Percentiles rank a stretch among this genome's conserved stretches.
Evolutionary conservation across 371 early-diverging fungal genomes (phyloP).

Genomic region (Neoconidiobolus thromboides): DNA sequence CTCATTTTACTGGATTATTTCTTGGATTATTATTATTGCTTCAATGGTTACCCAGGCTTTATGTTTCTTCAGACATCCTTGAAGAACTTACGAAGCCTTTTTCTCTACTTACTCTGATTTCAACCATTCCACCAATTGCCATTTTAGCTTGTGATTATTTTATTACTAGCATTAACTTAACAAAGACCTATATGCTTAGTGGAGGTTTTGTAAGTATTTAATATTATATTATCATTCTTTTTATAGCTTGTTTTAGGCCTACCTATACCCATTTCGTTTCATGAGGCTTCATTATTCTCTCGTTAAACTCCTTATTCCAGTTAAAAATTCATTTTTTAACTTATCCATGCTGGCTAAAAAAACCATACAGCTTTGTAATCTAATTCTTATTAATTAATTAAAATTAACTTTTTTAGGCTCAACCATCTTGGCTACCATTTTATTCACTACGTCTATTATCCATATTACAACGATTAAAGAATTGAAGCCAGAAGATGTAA

Average conservation of each 20-base stretch:
- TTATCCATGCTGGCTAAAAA: slow-evolving; percentile 30
- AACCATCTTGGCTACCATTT: slow-evolving; percentile 27
- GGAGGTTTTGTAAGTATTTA: slow-evolving; percentile 10
- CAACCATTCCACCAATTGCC: slow-evolving; percentile 26
- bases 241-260: slow-evolving; percentile 13
- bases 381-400: background rate
- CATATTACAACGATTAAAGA: slow-evolving; percentile 27
- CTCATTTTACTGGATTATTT: slow-evolving; percentile 6
- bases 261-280: slow-evolving; percentile 42
- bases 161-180: slow-evolving; percentile 11
- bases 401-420: slow-evolving; percentile 9
- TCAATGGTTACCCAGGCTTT: slow-evolving; percentile 13
- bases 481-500: slow-evolving; percentile 11
- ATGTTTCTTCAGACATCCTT: slow-evolving; percentile 17
- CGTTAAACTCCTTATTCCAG: slow-evolving; percentile 21
- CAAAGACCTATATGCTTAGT: slow-evolving; percentile 28
- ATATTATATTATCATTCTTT: background rate
- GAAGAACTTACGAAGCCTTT: slow-evolving; percentile 18
- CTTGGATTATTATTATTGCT: slow-evolving; percentile 8
- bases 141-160: slow-evolving; percentile 13
- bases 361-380: slow-evolving; percentile 18
- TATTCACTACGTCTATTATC: slow-evolving; percentile 39
- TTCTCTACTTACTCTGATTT: slow-evolving; percentile 22
- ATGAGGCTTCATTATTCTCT: slow-evolving; percentile 32
- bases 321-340: slow-evolving; percentile 24